These are phyloP conservation scores for Phytophthora sp. DNA, from an alignment of 352 stramenopile species.

Conservation along the genomic window DNA sequence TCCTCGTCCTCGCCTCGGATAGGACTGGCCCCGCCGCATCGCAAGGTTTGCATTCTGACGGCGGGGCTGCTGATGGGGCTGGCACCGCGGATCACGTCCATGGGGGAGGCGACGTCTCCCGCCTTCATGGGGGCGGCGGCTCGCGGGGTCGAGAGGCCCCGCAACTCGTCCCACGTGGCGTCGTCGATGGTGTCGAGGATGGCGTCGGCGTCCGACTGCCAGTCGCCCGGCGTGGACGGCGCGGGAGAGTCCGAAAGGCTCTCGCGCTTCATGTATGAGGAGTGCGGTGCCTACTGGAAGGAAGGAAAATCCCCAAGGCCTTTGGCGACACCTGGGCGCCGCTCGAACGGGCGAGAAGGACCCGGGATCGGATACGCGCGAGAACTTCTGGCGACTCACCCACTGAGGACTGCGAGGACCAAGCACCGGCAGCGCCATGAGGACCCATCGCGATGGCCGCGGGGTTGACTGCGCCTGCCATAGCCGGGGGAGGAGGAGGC, in stretches of 20 bases:
- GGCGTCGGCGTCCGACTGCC: slow-evolving; percentile 7
- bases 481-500: neutral
- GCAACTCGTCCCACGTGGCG: slow-evolving; percentile 26
- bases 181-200: slow-evolving; percentile 20
- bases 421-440: no score
- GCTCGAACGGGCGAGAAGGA: no score
- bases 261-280: slow-evolving; percentile 14
- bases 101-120: neutral
- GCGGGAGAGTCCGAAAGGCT: neutral
- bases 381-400: no score
- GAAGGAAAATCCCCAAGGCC: no score
- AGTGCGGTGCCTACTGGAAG: neutral
- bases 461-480: neutral
- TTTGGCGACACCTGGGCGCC: no score
- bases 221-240: neutral
- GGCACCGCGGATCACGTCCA: slow-evolving; percentile 13
- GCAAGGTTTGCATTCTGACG: slow-evolving; percentile 9
- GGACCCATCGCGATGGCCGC: no score
- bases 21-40: slow-evolving; percentile 1
- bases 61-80: slow-evolving; percentile 20
- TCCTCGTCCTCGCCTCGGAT: slow-evolving; percentile 21
- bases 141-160: neutral
- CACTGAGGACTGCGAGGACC: no score
- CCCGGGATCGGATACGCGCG: no score
- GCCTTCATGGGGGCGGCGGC: neutral